A percentile compares a stretch with the other conserved stretches of the same genome.
phyloP scores from a whole-genome alignment of 805 yeast genomes.

The Saturnispora mendoncae region DNA sequence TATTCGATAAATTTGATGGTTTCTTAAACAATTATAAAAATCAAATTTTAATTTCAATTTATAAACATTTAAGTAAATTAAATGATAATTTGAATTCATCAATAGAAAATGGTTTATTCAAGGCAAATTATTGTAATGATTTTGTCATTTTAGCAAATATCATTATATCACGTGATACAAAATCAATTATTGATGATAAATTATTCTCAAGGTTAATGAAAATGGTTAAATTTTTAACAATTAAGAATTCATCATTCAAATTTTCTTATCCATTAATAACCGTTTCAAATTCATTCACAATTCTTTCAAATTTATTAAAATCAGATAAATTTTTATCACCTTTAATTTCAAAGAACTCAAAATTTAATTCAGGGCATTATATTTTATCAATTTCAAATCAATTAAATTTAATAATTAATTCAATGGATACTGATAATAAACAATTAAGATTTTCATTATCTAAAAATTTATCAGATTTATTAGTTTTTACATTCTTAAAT shows the following conservation, averaged over 20 bases:
- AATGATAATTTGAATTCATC: conserved; percentile 28
- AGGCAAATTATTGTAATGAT: conserved; percentile 28
- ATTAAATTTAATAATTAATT: conserved; percentile 14
- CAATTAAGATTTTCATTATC: conserved; percentile 24
- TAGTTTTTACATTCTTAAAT: conserved; percentile 26
- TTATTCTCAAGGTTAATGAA: conserved; percentile 25
- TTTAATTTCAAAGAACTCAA: conserved; percentile 21
- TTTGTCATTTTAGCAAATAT: conserved; percentile 24
- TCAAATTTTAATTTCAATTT: conserved; percentile 21
- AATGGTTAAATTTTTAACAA: conserved; percentile 21
- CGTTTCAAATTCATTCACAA: conserved; percentile 24
- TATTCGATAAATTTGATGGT: conserved; percentile 28
- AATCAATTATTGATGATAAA: conserved; percentile 25
- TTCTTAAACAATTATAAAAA: conserved; percentile 27
- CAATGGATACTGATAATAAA: conserved; percentile 25
- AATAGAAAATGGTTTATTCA: conserved; percentile 25
- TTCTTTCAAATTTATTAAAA: conserved; percentile 23
- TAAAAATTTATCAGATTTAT: conserved; percentile 26
- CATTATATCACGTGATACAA: conserved; percentile 24
- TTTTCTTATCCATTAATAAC: conserved; percentile 27
- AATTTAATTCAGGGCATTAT: conserved; percentile 17
- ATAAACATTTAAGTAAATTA: conserved; percentile 28
- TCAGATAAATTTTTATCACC: conserved; percentile 25
- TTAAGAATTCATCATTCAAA: conserved; percentile 14
- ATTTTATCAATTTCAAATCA: conserved; percentile 18